Percentiles rank a stretch among this genome's conserved stretches.
These are phyloP conservation scores for Myxozyma mucilagina DNA, from an alignment of 805 yeast species.

Conservation along the genomic window DNA sequence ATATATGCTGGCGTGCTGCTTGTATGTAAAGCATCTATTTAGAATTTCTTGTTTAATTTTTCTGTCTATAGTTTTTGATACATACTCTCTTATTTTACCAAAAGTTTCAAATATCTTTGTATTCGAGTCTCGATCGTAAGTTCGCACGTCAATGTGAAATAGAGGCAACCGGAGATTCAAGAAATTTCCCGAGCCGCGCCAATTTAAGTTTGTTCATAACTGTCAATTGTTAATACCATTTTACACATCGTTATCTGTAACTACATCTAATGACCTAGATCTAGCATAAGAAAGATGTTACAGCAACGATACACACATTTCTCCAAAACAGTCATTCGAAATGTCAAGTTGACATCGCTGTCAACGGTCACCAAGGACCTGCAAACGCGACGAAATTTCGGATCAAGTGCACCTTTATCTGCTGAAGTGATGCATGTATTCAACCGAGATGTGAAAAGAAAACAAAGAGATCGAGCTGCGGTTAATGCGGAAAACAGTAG, in stretches of 20 bases:
- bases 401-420: not conserved
- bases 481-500: conserved; percentile 49
- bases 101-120: not conserved
- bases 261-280: not conserved
- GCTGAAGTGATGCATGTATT: conserved; percentile 51
- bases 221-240: not conserved
- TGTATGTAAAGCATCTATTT: not conserved
- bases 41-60: not conserved
- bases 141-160: not conserved
- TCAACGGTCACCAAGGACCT: not conserved
- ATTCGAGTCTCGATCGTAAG: too few relatives aligned
- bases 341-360: not conserved
- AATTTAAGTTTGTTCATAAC: not conserved
- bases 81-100: not conserved
- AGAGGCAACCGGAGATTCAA: not conserved
- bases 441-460: conserved; percentile 59
- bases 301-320: not conserved
- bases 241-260: not conserved
- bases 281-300: not conserved
- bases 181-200: not conserved
- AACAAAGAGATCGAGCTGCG: conserved; percentile 62
- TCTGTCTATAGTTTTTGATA: too few relatives aligned
- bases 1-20: not conserved
- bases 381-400: conserved; percentile 2
- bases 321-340: not conserved